phyloP scores from a whole-genome alignment of 345 rosid species.

The Euphorbia peplus region DNA sequence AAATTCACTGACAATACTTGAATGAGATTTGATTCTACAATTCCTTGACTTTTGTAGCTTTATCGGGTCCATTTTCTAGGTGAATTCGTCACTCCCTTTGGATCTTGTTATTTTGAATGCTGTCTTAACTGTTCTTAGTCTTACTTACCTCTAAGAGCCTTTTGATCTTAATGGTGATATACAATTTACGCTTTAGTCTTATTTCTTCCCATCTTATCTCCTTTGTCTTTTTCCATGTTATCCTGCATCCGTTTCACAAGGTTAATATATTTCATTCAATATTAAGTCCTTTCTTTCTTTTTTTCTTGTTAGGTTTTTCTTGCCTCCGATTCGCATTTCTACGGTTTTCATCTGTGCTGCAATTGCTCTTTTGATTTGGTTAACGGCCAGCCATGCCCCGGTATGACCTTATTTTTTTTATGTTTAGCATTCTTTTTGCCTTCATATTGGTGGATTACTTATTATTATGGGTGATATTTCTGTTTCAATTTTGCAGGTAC shows the following conservation, averaged over 20 bases:
- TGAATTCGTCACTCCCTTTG: too few relatives aligned
- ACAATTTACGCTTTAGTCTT: not conserved
- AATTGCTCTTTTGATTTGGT: not conserved
- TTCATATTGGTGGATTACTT: not conserved
- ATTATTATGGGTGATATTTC: not conserved
- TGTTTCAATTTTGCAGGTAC: constrained; percentile 60
- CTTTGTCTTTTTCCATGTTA: not conserved
- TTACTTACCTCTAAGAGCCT: not conserved
- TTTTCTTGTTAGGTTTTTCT: not conserved
- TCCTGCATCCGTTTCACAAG: too few relatives aligned
- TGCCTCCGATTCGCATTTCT: not conserved
- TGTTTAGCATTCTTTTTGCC: not conserved
- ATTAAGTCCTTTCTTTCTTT: too few relatives aligned
- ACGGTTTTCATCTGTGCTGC: not conserved
- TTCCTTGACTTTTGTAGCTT: too few relatives aligned
- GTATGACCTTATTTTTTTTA: constrained; percentile 1
- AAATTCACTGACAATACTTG: too few relatives aligned
- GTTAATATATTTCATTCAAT: too few relatives aligned
- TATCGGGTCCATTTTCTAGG: not conserved
- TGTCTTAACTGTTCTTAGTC: not conserved
- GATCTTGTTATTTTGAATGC: too few relatives aligned
- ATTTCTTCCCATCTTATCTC: not conserved
- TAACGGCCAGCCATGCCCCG: constrained; percentile 14
- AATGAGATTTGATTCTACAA: too few relatives aligned
- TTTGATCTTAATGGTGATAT: not conserved